Base-by-base conservation (phyloP, 1,284 basidiomycete genomes). In the Anthracocystis walkeri region DNA sequence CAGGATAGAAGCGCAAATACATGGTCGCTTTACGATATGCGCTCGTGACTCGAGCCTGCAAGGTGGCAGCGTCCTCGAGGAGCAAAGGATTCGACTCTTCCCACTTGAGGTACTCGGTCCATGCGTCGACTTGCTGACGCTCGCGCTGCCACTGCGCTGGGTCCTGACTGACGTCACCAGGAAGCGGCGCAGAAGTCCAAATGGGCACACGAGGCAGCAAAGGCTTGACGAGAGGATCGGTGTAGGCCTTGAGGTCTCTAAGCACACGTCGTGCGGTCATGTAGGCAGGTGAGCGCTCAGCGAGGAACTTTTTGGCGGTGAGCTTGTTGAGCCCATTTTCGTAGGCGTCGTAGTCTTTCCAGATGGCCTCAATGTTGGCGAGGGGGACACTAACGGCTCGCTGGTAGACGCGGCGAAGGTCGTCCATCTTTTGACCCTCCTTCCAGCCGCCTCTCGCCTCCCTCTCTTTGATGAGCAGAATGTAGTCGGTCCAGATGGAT, bases 221-320 rank as follows among this genome's bases (percentile, higher is more conserved):
- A 2, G 83, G 82, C 46, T 72, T 76, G 49, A 62, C 73, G 20
- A 85, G 70, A 3, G 58, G 60, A 65, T 94, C 90, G 62, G 90
- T 90, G 61, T 85, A 69, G 0, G 78, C 75, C 25, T 91, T 90
- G 31, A 98, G 88, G 82, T 95, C 93, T 65, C 93, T 91, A 33
- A 96, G 89, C 0, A 93, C 92, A 0, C 92, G 91, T 27, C 95
- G 91, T 1, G 96, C 96, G 79, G 96, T 95, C 93, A 97, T 97
- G 85, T 94, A 92, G 3, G 90, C 89, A 0, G 89, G 92, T 60
- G 93, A 95, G 78, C 90, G 89, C 87, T 90, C 93, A 49, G 91
- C 91, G 52, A 96, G 90, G 86, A 97, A 96, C 84, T 97, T 97
- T 86, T 98, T 98, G 16, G 96, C 95, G 27, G 94, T 97, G 74